Evolutionary conservation across 805 yeast genomes (phyloP), one percentile per base, ranked within the genome.

Genomic region (Suhomyces vadensis): DNA sequence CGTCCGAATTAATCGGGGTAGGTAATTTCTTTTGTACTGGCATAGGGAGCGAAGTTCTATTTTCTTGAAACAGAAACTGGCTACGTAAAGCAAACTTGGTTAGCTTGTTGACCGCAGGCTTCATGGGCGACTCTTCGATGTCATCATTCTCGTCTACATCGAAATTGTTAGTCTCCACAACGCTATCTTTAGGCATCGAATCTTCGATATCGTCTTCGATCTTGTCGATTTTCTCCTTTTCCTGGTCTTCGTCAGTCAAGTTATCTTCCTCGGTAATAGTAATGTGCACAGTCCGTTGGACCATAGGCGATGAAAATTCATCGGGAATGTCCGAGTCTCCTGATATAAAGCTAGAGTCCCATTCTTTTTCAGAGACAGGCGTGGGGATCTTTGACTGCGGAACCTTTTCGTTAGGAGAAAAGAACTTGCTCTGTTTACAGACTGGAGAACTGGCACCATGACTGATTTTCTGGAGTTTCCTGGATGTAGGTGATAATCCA

Each of bases 71-170:
- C 56, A 56, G 59, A 33, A 53, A 61, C 14, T 47, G 57, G 5
- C 56, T 53, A 41, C 63, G 53, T 23, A 61, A 51, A 2, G 52
- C 39, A 35, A 54, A 48, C 29, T 16, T 48, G 26, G 33, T 39
- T 25, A 35, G 29, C 8, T 38, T 31, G 9, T 25, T 14, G 14
- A 27, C 20, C 11, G n/a, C 25, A 11, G 37, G 29, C 19, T 69
- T 70, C 6, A 64, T 55, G 3, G 75, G 75, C 3, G 75, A 69
- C 47, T 70, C 75, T 41, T 70, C 76, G 7, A 70, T 57, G 23
- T 66, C 72, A 35, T 68, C 67, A 29, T 64, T 69, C 22, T 20
- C 25, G 4, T 33, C 37, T 13, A 33, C 37, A 5, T 33, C 37
- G 20, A 60, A 58, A 6, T 59, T 64, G 16, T 61, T 66, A 14